Base-by-base conservation (phyloP, 345 rosid genomes). In the Rhizophora mangle region DNA sequence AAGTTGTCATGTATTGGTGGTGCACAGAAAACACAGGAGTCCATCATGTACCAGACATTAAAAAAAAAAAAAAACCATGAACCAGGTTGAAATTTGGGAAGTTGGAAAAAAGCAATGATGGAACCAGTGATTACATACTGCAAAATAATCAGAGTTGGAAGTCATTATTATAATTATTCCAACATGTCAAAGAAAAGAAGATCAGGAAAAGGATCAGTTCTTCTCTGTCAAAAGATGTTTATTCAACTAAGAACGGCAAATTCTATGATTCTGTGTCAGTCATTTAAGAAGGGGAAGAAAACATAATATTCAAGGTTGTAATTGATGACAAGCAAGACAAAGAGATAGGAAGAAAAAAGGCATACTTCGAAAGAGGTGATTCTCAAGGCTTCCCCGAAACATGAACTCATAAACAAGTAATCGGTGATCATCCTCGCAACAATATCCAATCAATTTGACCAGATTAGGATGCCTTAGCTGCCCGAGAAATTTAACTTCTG, bases 381-480 rank as follows among this genome's bases (percentile, higher is more conserved):
- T 91, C 83, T 95, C 99, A 60, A 95, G 96, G 76, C 99, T 95
- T 72, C 97, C 99, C 47, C 99, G 85, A 65, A 88, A 83, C 97
- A 95, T 91, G 75, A 91, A 95, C 85, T 92, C 98, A 43, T 94
- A 94, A 24, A 94, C 95, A 66, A 94, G 96, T 55, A 94, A 71
- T 60, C 99, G 78, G 72, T 95, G 99, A 68, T 95, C 99, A 32
- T 92, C 97, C 83, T 91, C 97, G 65, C 97, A 88, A 66, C 97
- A 91, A 62, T 91, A 91, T 21, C 97, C 99, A 72, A 92, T 93
- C 83, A 93, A 76, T 79, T 93, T 93, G 53, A 93, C 97, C 51
- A 93, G 87, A 80, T 93, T 89, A n/a, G 92, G 97, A 87, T 93
- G 98, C 79, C 97, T 86, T 26, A 92, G 97, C 80, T 95, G 96